Evolutionary conservation across 208 protist genomes (phyloP).

Genomic region (Tritrichomonas musculus): DNA sequence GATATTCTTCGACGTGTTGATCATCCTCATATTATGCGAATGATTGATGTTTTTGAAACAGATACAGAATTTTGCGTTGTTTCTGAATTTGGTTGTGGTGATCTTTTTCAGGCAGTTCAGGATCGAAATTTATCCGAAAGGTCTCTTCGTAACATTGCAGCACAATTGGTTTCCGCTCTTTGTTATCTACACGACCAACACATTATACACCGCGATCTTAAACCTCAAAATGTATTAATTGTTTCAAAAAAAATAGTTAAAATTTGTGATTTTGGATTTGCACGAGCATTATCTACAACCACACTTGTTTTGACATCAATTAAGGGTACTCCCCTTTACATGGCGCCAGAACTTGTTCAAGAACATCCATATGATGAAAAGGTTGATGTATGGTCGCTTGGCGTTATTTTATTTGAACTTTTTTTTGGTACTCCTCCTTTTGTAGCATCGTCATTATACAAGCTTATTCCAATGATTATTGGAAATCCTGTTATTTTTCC

Average conservation of each 20-base stretch:
- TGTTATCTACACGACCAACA: conserved; percentile 86
- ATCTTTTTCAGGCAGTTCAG: conserved; percentile 62
- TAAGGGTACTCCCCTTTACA: conserved; percentile 78
- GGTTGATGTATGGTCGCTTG: conserved; percentile 88
- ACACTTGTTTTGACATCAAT: conserved; percentile 84
- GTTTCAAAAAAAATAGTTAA: conserved; percentile 64
- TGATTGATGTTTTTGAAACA: conserved; percentile 91
- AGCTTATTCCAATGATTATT: conserved; percentile 85
- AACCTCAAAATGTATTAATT: conserved; percentile 85
- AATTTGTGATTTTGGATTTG: conserved; percentile 94
- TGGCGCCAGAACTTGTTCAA: conserved; percentile 81
- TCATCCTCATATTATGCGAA: conserved; percentile 86
- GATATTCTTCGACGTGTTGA: conserved; percentile 61
- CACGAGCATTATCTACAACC: conserved; percentile 69
- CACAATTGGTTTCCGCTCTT: conserved; percentile 84
- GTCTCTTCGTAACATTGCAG: conserved; percentile 75
- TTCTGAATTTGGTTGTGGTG: conserved; percentile 59
- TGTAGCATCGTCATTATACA: conserved; percentile 83
- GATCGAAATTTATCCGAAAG: conserved; percentile 64
- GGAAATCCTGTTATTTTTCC: background rate
- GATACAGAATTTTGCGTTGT: conserved; percentile 74
- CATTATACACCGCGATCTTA: conserved; percentile 85
- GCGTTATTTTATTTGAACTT: conserved; percentile 92
- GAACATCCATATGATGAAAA: conserved; percentile 57
- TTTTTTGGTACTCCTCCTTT: conserved; percentile 86